phyloP scores from a whole-genome alignment of 768 basidiomycete genomes.

The Phanerochaete sordida region DNA sequence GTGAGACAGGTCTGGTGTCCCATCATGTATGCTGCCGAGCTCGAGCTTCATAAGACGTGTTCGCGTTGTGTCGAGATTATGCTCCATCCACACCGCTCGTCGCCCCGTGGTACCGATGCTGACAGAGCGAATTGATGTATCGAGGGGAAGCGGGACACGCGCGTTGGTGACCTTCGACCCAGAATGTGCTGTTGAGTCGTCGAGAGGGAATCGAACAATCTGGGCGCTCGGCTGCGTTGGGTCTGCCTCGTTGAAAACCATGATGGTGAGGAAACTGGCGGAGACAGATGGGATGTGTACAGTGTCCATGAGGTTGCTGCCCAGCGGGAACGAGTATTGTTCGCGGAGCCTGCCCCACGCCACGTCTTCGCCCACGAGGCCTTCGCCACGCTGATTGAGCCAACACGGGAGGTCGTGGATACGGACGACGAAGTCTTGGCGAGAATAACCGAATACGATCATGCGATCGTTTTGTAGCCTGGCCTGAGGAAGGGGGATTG shows the following conservation, averaged over 20 bases:
- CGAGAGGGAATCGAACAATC: slow-evolving; percentile 1
- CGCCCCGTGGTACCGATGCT: slow-evolving; percentile 35
- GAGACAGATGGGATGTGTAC: slow-evolving; percentile 20
- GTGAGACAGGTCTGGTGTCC: slow-evolving; percentile 12
- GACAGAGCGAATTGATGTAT: slow-evolving; percentile 23
- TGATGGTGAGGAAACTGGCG: slow-evolving; percentile 10
- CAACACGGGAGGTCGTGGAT: slow-evolving; percentile 27
- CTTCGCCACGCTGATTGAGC: background rate
- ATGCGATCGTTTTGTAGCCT: slow-evolving; percentile 29
- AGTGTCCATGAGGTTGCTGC: slow-evolving; percentile 15
- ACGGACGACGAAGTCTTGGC: slow-evolving; percentile 27
- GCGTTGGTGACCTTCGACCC: slow-evolving; percentile 1
- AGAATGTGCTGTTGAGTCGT: background rate
- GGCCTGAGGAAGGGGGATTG: slow-evolving; percentile 31
- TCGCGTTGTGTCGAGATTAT: slow-evolving; percentile 45
- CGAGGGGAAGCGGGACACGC: slow-evolving; percentile 13
- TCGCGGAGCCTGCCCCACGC: slow-evolving; percentile 17
- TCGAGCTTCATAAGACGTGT: slow-evolving; percentile 50
- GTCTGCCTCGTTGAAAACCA: slow-evolving; percentile 12
- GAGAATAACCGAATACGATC: slow-evolving; percentile 28
- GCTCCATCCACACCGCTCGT: slow-evolving; percentile 52
- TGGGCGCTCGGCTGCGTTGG: background rate
- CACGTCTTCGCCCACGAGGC: slow-evolving; percentile 5
- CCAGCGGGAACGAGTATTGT: slow-evolving; percentile 11
- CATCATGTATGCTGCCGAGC: slow-evolving; percentile 26